Conservation (phyloP, 1,284 basidiomycete genomes). For the Apiotrichum sp. region DNA sequence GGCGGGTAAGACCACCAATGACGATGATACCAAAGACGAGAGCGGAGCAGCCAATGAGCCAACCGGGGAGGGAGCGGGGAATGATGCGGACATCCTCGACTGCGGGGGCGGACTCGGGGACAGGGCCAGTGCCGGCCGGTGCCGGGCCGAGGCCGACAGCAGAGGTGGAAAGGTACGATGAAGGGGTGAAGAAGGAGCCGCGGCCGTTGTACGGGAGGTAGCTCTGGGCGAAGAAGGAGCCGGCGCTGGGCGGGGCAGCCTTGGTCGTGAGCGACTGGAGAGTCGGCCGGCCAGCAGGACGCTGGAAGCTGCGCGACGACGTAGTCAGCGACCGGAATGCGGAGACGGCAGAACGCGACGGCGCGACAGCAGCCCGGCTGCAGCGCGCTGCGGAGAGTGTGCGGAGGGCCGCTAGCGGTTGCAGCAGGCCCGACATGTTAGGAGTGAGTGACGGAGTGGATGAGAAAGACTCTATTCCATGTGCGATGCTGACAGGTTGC, state of each 20-base stretch:
- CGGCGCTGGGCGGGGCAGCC: background rate
- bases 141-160: background rate
- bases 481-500: too few relatives aligned
- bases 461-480: background rate
- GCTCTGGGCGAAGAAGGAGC: constrained; percentile 9
- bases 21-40: constrained; percentile 89
- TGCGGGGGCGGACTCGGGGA: constrained; percentile 12
- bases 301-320: background rate
- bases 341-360: background rate
- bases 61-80: constrained; percentile 63
- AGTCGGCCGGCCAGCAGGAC: background rate
- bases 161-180: constrained; percentile 6
- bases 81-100: constrained; percentile 57
- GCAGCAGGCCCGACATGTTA: constrained; percentile 10
- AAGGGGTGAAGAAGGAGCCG: constrained; percentile 17
- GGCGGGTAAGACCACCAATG: constrained; percentile 90
- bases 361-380: background rate
- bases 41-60: constrained; percentile 75
- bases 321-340: background rate
- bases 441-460: background rate
- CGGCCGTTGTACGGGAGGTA: constrained; percentile 9
- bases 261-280: background rate
- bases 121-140: background rate
- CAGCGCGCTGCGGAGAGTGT: background rate
- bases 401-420: constrained; percentile 10